These are phyloP conservation scores for Podaxis pistillaris DNA, from an alignment of 768 basidiomycete genomes.

Conservation along the genomic window DNA sequence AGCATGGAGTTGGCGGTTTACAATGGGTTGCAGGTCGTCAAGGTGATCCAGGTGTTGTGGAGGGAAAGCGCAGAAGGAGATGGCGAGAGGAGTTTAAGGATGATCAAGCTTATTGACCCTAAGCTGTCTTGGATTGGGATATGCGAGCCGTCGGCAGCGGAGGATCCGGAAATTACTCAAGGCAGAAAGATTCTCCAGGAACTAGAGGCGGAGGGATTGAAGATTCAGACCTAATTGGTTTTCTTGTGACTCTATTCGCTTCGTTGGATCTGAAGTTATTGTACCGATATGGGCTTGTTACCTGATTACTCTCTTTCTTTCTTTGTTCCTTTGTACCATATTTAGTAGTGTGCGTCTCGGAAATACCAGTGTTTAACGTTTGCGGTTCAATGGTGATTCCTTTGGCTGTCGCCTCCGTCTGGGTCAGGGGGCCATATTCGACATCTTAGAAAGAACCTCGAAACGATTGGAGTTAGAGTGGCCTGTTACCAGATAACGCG, in stretches of 20 bases:
- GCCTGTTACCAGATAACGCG: no score
- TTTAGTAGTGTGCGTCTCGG: background rate
- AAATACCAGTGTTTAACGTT: no score
- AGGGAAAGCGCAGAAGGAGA: background rate
- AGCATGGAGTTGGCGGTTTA: constrained; percentile 3
- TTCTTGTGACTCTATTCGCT: background rate
- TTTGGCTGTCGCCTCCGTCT: background rate
- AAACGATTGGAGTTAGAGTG: no score
- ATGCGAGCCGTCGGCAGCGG: background rate
- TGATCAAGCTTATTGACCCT: constrained; percentile 8
- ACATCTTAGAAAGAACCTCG: no score
- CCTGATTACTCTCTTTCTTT: no score
- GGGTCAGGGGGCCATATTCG: no score
- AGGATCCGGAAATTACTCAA: constrained; percentile 8
- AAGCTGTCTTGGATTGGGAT: constrained; percentile 12
- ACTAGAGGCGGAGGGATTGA: background rate
- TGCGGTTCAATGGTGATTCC: background rate
- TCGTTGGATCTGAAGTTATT: background rate
- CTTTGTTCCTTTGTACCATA: background rate
- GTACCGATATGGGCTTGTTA: no score
- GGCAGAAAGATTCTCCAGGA: background rate
- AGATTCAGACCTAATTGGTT: background rate
- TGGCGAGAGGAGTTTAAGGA: background rate
- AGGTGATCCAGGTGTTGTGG: constrained; percentile 11
- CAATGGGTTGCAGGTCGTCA: constrained; percentile 10